Evolutionary conservation across 805 yeast species (phyloP), one percentile per base, ranked within the genome.

Genomic region (Ogataea corticis): DNA sequence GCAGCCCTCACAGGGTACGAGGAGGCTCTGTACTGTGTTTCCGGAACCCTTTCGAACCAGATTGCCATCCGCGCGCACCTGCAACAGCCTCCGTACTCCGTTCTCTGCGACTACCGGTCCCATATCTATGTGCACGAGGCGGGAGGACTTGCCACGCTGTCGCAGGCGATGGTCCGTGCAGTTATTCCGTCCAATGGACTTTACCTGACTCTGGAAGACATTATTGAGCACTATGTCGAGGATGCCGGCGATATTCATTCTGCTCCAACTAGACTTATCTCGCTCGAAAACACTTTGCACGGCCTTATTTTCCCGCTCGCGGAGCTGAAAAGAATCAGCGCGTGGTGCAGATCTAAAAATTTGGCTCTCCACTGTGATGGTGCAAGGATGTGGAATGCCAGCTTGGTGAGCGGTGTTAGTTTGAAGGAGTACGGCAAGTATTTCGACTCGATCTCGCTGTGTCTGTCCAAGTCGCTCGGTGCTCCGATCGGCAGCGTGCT

Each of bases 381-480:
- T 51, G 98, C 97, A n/a, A 77, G 98, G 57, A 68, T 91, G 41
- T 90, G 95, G 91, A 87, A 87, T 63, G 97, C 97, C n/a, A 72
- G 82, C 33, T 85, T 77, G 11, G 91, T 77, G 21, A 79, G 88
- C 9, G 89, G 86, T 19, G 72, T 86, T 30, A 68, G 88, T 14
- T 67, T 90, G 49, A 67, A 65, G 15, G 87, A 87, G 57, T 89
- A 83, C 65, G 86, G 95, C 54, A 72, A 76, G 50, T 70, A 81
- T 50, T 90, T 90, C 62, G 97, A 90, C 66, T 82, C 94, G n/a
- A 87, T 91, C 38, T 87, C 96, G 13, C 75, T 91, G 41, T 91
- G 97, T 66, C 68, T 91, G 41, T 88, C 96, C 40, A 91, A 91
- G 65, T 84, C 95, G 5, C 72, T 90, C 58, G 96, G 96, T 48